Evolutionary conservation across 2,329 filamentous ascomycete species (phyloP), one percentile per base, ranked within the genome.

Genomic region (Pseudovirgaria hyperparasitica): DNA sequence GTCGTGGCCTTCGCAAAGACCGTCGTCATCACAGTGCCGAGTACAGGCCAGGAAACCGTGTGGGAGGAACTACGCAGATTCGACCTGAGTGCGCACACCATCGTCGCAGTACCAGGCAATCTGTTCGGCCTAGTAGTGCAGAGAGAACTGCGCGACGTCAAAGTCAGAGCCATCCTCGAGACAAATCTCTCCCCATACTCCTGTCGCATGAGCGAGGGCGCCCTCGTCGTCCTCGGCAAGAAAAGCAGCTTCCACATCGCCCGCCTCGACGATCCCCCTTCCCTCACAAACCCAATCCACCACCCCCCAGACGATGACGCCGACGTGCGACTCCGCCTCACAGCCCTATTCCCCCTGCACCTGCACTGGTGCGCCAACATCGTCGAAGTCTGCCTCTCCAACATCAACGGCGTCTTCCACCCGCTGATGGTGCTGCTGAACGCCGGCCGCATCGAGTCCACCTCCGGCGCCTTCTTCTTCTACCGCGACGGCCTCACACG

Each of bases 371-470:
- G 42, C 28, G 35, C 30, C 28, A 45, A 33, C 26, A 31, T 42
- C 19, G 24, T 45, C 13, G 41, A 45, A 28, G 42, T 42, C n/a
- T 38, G 33, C 23, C 23, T 45, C 16, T 28, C 28, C 22, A 45
- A 45, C 28, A 32, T 45, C 32, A 45, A 45, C 30, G 41, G 41
- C 9, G 40, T 43, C 6, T 42, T 45, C 16, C 42, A 45, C 30
- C 40, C 41, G 4, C 29, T 41, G 10, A 41, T 43, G 38, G 37
- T 44, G 34, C 27, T 45, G 7, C 37, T 45, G 39, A 45, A 45
- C 25, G 40, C 36, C 4, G 42, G 42, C 9, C 40, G 42, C 14
- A 45, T 45, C 16, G 42, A 45, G 26, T 40, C 29, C 27, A 44
- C 42, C 1, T 33, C 6, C 2, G 42, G 42, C 9, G 37, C 38